Conservation (phyloP, 78 protist species). For the Tieghemostelium lacteum region DNA sequence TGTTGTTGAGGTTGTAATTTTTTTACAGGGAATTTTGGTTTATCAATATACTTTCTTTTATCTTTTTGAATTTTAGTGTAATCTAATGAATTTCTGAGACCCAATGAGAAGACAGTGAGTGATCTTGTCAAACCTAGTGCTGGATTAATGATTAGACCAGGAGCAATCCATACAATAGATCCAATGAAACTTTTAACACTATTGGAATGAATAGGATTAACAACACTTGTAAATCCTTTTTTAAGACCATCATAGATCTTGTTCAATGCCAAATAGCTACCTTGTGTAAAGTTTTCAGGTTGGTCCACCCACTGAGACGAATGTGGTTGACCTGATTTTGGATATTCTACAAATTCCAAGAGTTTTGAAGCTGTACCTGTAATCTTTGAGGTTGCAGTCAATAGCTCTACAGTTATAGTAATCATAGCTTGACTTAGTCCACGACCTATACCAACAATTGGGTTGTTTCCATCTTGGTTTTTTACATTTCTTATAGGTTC, state of each 20-base stretch:
- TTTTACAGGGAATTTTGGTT: no score
- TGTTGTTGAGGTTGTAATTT: background rate
- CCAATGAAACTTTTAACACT: constrained; percentile 23
- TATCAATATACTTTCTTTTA: constrained; percentile 6
- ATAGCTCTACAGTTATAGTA: constrained; percentile 40
- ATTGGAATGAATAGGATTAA: constrained; percentile 3
- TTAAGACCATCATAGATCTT: constrained; percentile 49
- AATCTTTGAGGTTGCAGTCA: constrained; percentile 17
- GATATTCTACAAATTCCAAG: no score
- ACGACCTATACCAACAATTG: constrained; percentile 19
- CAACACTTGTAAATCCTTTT: constrained; percentile 40
- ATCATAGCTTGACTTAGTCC: constrained; percentile 34
- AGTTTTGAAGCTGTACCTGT: constrained; percentile 7
- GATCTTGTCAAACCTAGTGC: constrained; percentile 38
- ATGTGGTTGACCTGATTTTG: background rate
- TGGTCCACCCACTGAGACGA: background rate
- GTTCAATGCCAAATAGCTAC: constrained; percentile 13
- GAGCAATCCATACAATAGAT: constrained; percentile 48
- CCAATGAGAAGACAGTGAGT: constrained; percentile 18
- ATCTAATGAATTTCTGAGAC: constrained; percentile 53
- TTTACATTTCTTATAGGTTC: constrained; percentile 46
- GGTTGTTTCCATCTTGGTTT: constrained; percentile 11
- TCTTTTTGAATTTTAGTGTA: constrained; percentile 40
- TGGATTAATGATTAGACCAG: constrained; percentile 38
- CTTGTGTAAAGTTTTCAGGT: constrained; percentile 32